Base-by-base conservation (phyloP, 495 filamentous ascomycete species). In the Saxophila tyrrhenica region DNA sequence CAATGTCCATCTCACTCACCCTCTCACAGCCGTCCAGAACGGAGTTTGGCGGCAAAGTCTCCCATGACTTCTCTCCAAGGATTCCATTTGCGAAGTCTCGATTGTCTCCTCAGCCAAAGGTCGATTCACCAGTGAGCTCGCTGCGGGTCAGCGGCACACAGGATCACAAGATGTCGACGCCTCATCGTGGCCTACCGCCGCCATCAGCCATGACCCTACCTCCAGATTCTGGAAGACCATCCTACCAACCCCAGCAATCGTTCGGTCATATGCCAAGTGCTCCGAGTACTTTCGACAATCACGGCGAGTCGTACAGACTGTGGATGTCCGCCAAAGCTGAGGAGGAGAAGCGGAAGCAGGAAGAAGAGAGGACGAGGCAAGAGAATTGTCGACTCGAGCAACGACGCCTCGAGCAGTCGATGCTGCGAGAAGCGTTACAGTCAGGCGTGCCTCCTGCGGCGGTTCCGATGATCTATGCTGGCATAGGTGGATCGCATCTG, bases 401-500 rank as follows among this genome's bases (percentile, higher is more conserved):
- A 66, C 80, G 91, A 47, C 84, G 76, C 64, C 77, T 90, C 38
- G 91, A 97, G 65, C 80, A 86, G 65, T 80, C 82, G 48, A 94
- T 98, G 70, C 68, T 98, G 52, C 75, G 79, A 56, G 86, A 92
- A 52, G 88, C 89, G 29, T 67, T 94, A 56, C 73, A 77, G 54
- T 82, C 85, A 23, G 89, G 89, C 20, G 78, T 98, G 38, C 89
- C 92, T 19, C 87, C 89, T 38, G 75, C 85, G 39, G 79, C 95
- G 75, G 78, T 96, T 38, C 92, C 92, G 17, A 76, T 94, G 58
- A 85, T 98, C 48, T 95, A 96, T 65, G 84, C 85, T 13, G 87
- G 86, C 39, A 84, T 94, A 68, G 82, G 82, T 48, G 76, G 79
- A 22, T 80, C 83, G 25, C 83, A 81, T 53, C 65, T 81, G 9